Evolutionary conservation across 116 monocot species (phyloP).

Genomic region (Cymodocea nodosa): DNA sequence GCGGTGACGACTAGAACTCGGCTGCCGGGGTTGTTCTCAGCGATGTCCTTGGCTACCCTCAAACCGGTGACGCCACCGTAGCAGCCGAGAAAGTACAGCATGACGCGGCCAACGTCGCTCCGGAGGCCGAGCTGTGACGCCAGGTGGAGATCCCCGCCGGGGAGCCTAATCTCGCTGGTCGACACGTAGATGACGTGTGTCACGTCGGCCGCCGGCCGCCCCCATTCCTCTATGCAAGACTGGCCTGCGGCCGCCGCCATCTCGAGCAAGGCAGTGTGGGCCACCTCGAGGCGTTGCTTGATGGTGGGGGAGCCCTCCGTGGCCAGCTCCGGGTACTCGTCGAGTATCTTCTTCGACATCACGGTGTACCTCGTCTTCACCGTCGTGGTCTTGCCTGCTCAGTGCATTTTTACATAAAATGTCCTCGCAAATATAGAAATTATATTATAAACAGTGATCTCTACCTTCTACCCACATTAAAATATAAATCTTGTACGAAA

Average conservation of each 20-base stretch:
- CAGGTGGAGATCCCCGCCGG: conserved; percentile 66
- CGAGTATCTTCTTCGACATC: conserved; percentile 43
- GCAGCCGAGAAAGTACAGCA: conserved; percentile 70
- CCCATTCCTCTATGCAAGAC: conserved; percentile 37
- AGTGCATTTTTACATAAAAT: no score
- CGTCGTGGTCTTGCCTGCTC: conserved; percentile 73
- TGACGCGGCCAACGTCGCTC: conserved; percentile 27
- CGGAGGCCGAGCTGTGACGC: conserved; percentile 32
- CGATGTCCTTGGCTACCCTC: conserved; percentile 70
- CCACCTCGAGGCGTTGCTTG: conserved; percentile 42
- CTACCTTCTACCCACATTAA: no score
- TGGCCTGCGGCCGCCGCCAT: conserved; percentile 31
- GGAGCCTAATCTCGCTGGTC: conserved; percentile 55
- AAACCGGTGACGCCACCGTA: conserved; percentile 60
- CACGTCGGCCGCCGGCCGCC: conserved; percentile 24
- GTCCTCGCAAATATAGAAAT: no score
- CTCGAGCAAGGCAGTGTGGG: conserved; percentile 40
- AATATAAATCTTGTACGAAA: no score
- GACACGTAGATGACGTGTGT: conserved; percentile 74
- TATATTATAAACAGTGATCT: no score
- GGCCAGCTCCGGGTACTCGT: conserved; percentile 56
- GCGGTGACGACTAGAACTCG: conserved; percentile 55
- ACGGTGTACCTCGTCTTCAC: conserved; percentile 60
- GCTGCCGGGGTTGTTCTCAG: conserved; percentile 72
- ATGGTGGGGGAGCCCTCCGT: conserved; percentile 46